Evolutionary conservation across 352 stramenopile species (phyloP).

Genomic region (Blastocystis sp.): DNA sequence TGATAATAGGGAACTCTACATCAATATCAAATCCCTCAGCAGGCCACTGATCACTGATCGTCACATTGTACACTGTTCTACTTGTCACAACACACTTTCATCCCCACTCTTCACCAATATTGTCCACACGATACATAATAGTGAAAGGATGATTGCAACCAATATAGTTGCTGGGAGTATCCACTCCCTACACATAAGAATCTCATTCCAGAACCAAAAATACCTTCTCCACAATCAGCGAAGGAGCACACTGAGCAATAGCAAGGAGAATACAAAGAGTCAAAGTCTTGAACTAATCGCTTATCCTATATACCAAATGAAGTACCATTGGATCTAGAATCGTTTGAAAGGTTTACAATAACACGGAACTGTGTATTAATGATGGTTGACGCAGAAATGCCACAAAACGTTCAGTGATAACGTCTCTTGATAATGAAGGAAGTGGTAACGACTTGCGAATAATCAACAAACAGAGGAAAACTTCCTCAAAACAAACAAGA

Average conservation of each 20-base stretch:
- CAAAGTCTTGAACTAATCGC: too few relatives aligned
- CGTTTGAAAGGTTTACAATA: too few relatives aligned
- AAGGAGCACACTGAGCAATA: conserved; percentile 9
- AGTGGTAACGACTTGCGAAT: too few relatives aligned
- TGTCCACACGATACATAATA: conserved; percentile 22
- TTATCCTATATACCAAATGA: too few relatives aligned
- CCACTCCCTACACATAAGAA: conserved; percentile 6
- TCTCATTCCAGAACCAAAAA: not conserved
- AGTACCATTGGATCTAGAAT: too few relatives aligned
- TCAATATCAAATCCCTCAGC: conserved; percentile 35
- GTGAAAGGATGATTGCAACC: conserved; percentile 34
- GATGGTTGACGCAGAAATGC: too few relatives aligned
- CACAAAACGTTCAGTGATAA: too few relatives aligned
- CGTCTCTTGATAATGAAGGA: too few relatives aligned
- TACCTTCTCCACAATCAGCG: conserved; percentile 29
- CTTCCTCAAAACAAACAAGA: too few relatives aligned
- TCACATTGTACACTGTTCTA: conserved; percentile 45
- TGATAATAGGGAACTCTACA: conserved; percentile 22
- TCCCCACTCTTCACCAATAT: conserved; percentile 19
- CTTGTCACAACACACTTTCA: too few relatives aligned
- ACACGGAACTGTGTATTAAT: too few relatives aligned
- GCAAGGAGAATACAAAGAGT: not conserved
- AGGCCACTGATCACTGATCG: conserved; percentile 51
- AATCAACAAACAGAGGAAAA: too few relatives aligned
- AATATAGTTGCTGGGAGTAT: conserved; percentile 53